A percentile compares a stretch with the other conserved stretches of the same genome.
These are phyloP conservation scores for Chaetothyriales sp. DNA, from an alignment of 2,329 filamentous ascomycete species.

Conservation along the genomic window DNA sequence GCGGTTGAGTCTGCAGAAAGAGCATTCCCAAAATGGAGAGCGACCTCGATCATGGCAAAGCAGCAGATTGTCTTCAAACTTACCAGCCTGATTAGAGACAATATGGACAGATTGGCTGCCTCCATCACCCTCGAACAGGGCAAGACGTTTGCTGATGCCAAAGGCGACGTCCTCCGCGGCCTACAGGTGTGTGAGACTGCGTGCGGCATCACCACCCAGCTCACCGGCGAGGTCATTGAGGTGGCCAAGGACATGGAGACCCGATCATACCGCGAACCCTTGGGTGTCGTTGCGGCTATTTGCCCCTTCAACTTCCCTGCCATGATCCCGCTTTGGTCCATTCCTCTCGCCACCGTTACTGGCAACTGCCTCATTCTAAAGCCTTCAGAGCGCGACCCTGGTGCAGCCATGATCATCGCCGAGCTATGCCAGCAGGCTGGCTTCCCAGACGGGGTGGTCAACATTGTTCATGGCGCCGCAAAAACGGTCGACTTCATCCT, in stretches of 20 bases:
- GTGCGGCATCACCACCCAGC: conserved; percentile 53
- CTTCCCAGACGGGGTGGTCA: conserved; percentile 52
- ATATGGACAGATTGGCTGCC: conserved; percentile 53
- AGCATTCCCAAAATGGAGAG: conserved; percentile 49
- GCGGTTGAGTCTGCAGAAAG: conserved; percentile 50
- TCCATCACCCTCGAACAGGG: conserved; percentile 55
- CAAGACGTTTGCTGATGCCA: conserved; percentile 56
- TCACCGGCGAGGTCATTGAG: conserved; percentile 53
- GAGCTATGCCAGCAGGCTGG: conserved; percentile 51
- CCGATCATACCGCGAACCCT: conserved; percentile 49
- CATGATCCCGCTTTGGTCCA: conserved; percentile 58
- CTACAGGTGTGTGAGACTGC: conserved; percentile 54
- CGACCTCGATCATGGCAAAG: conserved; percentile 44
- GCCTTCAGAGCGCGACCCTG: conserved; percentile 52
- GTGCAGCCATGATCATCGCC: conserved; percentile 52
- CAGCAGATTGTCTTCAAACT: conserved; percentile 58
- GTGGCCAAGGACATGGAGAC: conserved; percentile 62
- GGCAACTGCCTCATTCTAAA: conserved; percentile 53
- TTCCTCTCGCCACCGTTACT: conserved; percentile 51
- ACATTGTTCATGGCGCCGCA: conserved; percentile 51
- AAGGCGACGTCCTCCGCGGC: conserved; percentile 51
- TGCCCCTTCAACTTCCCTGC: conserved; percentile 59
- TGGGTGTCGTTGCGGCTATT: conserved; percentile 52
- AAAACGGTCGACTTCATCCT: conserved; percentile 57
- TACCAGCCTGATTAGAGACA: conserved; percentile 46